phyloP scores from a whole-genome alignment of 495 filamentous ascomycete species.

The Paragyromitra xinjiangensis region DNA sequence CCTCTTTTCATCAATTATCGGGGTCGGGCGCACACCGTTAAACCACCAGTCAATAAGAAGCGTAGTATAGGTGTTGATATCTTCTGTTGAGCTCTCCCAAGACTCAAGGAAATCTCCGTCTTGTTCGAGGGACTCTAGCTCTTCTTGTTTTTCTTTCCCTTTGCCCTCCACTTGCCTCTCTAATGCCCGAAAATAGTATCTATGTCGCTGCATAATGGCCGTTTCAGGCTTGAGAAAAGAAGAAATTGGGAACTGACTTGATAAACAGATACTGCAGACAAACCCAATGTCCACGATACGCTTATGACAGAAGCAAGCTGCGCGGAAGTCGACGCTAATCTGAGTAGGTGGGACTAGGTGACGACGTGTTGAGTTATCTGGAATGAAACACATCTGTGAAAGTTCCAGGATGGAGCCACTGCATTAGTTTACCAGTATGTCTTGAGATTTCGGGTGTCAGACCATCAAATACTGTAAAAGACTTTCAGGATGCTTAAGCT shows the following conservation, averaged over 20 bases:
- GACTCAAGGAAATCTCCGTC: neutral
- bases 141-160: neutral
- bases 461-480: slow-evolving; percentile 89
- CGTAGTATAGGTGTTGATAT: slow-evolving; percentile 14
- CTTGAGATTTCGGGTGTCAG: neutral
- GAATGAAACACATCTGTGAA: slow-evolving; percentile 78
- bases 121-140: neutral
- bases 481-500: slow-evolving; percentile 70
- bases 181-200: slow-evolving; percentile 21
- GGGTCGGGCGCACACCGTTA: slow-evolving; percentile 14
- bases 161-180: neutral
- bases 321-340: slow-evolving; percentile 92
- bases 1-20: slow-evolving; percentile 34
- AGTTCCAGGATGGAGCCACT: neutral
- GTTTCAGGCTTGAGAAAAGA: slow-evolving; percentile 40
- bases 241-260: slow-evolving; percentile 66
- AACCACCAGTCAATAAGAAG: slow-evolving; percentile 46
- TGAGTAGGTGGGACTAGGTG: slow-evolving; percentile 78
- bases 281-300: slow-evolving; percentile 89
- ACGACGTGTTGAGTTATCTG: slow-evolving; percentile 72
- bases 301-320: slow-evolving; percentile 96
- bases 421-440: neutral
- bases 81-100: slow-evolving; percentile 16
- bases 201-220: slow-evolving; percentile 30
- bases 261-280: slow-evolving; percentile 94